Conservation (phyloP, 1,139 yeast species). For the Debaryomyces subglobosus region DNA sequence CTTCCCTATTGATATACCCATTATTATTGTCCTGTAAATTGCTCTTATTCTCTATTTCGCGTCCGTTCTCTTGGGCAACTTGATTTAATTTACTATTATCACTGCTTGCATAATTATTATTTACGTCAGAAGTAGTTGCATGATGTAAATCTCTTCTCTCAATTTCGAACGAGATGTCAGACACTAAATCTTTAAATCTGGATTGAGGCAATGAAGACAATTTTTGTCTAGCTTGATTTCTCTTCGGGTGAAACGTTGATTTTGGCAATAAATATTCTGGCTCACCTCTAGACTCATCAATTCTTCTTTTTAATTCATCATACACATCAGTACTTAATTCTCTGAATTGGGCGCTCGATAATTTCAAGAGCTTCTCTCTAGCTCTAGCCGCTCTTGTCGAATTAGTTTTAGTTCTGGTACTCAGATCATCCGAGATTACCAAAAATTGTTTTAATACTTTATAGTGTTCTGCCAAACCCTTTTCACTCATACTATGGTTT, state of each 20-base stretch:
- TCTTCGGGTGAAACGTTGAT: conserved; percentile 82
- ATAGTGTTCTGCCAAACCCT: conserved; percentile 49
- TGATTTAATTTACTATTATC: conserved; percentile 4
- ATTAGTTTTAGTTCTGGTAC: conserved; percentile 43
- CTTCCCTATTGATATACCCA: conserved; percentile 6
- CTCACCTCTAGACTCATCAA: conserved; percentile 54
- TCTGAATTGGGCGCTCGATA: conserved; percentile 81
- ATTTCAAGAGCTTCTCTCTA: conserved; percentile 77
- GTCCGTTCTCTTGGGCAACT: background rate
- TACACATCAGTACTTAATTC: conserved; percentile 92
- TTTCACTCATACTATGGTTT: conserved; percentile 30
- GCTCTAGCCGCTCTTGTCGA: conserved; percentile 75
- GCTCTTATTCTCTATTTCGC: background rate
- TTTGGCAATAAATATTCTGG: conserved; percentile 70
- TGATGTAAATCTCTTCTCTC: conserved; percentile 69
- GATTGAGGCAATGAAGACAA: conserved; percentile 81
- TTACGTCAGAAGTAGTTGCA: conserved; percentile 1
- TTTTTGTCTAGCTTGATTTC: conserved; percentile 95
- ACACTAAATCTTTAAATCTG: conserved; percentile 86
- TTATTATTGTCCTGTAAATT: conserved; percentile 7
- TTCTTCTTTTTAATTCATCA: conserved; percentile 83
- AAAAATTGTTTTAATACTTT: conserved; percentile 55
- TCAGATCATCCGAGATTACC: conserved; percentile 52
- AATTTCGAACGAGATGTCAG: conserved; percentile 86
- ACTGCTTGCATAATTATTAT: conserved; percentile 1